Evolutionary conservation across 2,329 filamentous ascomycete species (phyloP).

Genomic region (Cladosporium sp.): DNA sequence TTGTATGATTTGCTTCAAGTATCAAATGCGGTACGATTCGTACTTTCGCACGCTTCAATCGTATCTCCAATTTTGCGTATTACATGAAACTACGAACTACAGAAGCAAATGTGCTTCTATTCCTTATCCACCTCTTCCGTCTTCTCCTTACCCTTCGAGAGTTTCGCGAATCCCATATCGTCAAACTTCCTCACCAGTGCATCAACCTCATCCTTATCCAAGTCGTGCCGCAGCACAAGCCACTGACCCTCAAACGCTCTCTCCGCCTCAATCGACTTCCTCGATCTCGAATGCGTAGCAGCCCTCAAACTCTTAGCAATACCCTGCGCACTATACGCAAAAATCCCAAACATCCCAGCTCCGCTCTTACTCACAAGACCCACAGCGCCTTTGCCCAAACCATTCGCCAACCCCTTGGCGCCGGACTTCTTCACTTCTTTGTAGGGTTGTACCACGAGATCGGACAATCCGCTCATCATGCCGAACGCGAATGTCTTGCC

Average conservation of each 20-base stretch:
- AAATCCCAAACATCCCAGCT: conserved; percentile 59
- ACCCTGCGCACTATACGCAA: conserved; percentile 76
- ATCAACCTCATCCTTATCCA: background rate
- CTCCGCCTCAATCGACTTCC: background rate
- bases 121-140: background rate
- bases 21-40: background rate
- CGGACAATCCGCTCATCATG: conserved; percentile 1
- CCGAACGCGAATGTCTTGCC: conserved; percentile 3
- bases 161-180: background rate
- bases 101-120: background rate
- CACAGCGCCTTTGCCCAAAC: conserved; percentile 75
- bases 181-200: background rate
- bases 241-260: background rate
- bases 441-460: conserved; percentile 48
- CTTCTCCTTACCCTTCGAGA: background rate
- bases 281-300: background rate
- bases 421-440: conserved; percentile 65
- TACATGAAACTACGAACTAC: background rate
- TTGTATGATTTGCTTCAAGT: too few species aligned
- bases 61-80: background rate
- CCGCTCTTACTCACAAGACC: conserved; percentile 74
- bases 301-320: conserved; percentile 69
- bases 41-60: background rate
- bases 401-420: conserved; percentile 68
- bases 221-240: background rate